Evolutionary conservation across 768 basidiomycete species (phyloP), one percentile per base, ranked within the genome.

Genomic region (Austroboletus festivus): DNA sequence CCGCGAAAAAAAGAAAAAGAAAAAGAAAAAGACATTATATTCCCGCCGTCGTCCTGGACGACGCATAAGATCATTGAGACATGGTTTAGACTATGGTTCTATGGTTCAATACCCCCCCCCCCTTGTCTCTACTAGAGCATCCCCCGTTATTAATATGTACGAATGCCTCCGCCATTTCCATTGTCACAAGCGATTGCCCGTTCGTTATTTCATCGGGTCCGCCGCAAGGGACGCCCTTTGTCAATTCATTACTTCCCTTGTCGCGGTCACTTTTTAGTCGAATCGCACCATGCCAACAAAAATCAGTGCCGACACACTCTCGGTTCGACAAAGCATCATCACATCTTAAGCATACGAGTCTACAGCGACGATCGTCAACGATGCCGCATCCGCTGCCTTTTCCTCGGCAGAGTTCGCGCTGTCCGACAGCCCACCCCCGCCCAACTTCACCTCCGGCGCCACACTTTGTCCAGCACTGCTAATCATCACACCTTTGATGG

Each of bases 401-500:
- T 64, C 63, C 52, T 48, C 54, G 2, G 52, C 47, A 54, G 63
- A 37, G 26, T 22, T 12, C 4, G 39, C 48, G 20, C 48, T 48
- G 23, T 42, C 46, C 15, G 37, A 37, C 15, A 43, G 34, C 38
- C 35, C 60, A n/a, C 45, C 44, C 41, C 31, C 44, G 12, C 38
- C 48, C 24, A 38, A 43, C 51, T 59, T 62, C 23, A 42, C 11
- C 50, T 51, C 53, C 21, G 50, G 16, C 24, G 31, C 38, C 26
- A 44, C 52, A 19, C 43, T 45, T 31, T 47, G 54, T 38, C 53
- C 56, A 26, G 55, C 54, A 44, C 23, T 18, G 24, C 60, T 53
- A 31, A 63, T 47, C 21, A 58, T 58, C 35, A 63, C 54, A n/a
- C 64, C 63, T 31, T 66, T 59, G 53, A 68, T 65, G 56, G 72